Percentiles rank a stretch among this genome's conserved stretches.
phyloP scores from a whole-genome alignment of 257 asterid species.

The Leptodermis oblonga region DNA sequence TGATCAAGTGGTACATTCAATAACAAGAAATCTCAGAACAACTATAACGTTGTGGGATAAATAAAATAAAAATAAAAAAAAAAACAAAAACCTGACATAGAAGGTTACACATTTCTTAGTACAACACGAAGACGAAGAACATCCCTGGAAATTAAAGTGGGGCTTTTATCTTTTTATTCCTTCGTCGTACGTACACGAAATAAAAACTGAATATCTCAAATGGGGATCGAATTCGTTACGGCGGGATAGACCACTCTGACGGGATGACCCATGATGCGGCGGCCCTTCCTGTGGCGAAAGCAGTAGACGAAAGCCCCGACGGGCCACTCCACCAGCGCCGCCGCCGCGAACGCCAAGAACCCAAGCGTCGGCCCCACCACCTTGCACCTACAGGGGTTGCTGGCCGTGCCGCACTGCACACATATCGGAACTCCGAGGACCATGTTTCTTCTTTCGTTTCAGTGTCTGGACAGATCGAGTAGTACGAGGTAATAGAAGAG shows the following conservation, averaged over 20 bases:
- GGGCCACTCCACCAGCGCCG: conserved; percentile 87
- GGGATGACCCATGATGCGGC: conserved; percentile 84
- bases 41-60: background rate
- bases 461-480: background rate
- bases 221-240: conserved; percentile 47
- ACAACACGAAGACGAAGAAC: too few relatives aligned
- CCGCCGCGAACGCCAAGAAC: conserved; percentile 68
- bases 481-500: background rate
- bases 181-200: too few relatives aligned
- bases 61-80: too few relatives aligned
- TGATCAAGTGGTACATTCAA: too few relatives aligned
- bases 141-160: too few relatives aligned
- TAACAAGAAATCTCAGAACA: background rate
- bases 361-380: conserved; percentile 87
- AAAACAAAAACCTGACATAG: too few relatives aligned
- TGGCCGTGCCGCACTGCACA: conserved; percentile 59
- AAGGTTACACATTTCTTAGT: too few relatives aligned
- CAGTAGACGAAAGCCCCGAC: conserved; percentile 70
- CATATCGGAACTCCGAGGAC: conserved; percentile 33
- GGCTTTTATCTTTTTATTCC: background rate
- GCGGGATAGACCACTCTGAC: conserved; percentile 62
- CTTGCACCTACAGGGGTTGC: conserved; percentile 82
- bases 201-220: conserved; percentile 23
- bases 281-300: conserved; percentile 78
- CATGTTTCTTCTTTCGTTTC: background rate